phyloP scores from a whole-genome alignment of 768 basidiomycete species.

The Podaxis sp. region DNA sequence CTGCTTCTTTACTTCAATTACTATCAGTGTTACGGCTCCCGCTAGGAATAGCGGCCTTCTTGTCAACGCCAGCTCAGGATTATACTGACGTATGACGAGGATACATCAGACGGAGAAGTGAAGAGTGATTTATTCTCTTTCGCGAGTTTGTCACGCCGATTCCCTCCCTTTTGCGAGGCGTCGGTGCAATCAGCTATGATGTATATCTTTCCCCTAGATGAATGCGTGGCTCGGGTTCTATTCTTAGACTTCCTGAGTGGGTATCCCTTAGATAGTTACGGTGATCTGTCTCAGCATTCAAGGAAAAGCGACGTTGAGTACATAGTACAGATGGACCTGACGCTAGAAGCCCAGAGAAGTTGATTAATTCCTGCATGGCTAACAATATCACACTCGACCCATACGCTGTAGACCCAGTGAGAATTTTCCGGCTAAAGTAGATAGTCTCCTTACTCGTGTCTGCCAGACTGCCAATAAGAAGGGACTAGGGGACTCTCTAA shows the following conservation, averaged over 20 bases:
- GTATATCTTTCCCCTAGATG: background rate
- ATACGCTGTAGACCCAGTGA: background rate
- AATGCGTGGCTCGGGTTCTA: background rate
- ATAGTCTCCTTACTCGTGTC: conserved; percentile 1
- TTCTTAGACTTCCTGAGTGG: background rate
- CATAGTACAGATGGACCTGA: background rate
- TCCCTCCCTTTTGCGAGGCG: background rate
- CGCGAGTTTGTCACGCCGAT: background rate
- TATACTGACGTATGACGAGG: background rate
- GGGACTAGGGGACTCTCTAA: background rate
- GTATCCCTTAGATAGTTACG: background rate
- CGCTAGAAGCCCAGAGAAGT: background rate
- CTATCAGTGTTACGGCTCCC: background rate
- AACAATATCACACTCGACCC: background rate
- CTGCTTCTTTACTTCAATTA: background rate
- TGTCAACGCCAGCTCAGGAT: background rate
- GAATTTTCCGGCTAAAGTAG: background rate
- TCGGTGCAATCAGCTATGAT: conserved; percentile 2
- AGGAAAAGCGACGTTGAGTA: background rate
- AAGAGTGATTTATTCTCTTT: background rate
- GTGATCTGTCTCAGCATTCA: background rate
- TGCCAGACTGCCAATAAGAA: background rate
- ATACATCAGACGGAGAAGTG: background rate
- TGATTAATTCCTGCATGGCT: background rate
- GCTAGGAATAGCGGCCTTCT: background rate